These are phyloP conservation scores for Styphnolobium japonicum DNA, from an alignment of 306 rosid species.

Conservation along the genomic window DNA sequence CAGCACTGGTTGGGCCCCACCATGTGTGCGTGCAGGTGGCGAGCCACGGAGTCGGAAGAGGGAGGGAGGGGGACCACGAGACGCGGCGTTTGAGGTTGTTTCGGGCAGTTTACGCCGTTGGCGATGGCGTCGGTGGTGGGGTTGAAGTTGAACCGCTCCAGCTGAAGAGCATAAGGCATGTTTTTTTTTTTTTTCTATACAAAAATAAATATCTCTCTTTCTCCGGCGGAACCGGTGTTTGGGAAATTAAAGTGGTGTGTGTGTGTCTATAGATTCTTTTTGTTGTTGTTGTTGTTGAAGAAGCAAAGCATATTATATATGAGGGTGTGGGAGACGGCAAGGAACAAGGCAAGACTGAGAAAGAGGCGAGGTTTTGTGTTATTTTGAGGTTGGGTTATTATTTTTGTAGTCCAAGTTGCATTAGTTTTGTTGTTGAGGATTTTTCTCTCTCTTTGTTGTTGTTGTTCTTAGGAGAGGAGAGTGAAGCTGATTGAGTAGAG, in stretches of 20 bases:
- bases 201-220: neutral
- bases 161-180: constrained; percentile 47
- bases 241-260: neutral
- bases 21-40: constrained; percentile 36
- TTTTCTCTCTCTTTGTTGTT: neutral
- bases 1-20: constrained; percentile 49
- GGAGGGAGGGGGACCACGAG: neutral
- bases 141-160: constrained; percentile 42
- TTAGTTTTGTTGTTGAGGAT: constrained; percentile 14
- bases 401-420: constrained; percentile 47
- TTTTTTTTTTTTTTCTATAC: neutral
- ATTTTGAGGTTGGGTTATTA: neutral
- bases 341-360: neutral
- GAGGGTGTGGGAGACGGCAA: neutral
- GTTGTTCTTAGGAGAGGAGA: neutral
- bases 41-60: neutral
- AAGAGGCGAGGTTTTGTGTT: neutral
- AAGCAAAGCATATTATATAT: constrained; percentile 11
- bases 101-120: constrained; percentile 33
- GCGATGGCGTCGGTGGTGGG: constrained; percentile 32
- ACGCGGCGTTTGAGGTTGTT: constrained; percentile 15
- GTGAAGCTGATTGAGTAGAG: neutral
- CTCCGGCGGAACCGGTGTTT: neutral
- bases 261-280: neutral
- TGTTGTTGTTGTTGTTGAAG: constrained; percentile 8